Conservation (phyloP, 345 rosid species). For the Eucalyptus rudis region DNA sequence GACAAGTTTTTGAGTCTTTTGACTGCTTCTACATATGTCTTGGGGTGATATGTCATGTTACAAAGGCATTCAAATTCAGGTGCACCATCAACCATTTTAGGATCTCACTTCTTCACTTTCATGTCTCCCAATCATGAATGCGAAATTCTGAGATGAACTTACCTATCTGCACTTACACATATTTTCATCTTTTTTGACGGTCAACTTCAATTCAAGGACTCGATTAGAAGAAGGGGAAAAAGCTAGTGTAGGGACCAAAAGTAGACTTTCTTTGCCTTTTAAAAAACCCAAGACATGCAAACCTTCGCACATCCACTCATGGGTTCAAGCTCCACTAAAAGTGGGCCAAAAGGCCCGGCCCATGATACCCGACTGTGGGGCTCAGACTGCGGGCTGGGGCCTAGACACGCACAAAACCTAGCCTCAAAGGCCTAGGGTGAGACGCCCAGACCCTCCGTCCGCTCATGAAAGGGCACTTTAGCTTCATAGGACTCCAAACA, state of each 20-base stretch:
- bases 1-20: rapidly evolving
- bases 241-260: background rate
- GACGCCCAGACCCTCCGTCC: background rate
- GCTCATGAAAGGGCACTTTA: background rate
- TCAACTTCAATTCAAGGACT: background rate
- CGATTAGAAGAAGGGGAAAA: background rate
- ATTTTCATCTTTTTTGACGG: no score
- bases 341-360: background rate
- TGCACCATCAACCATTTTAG: background rate
- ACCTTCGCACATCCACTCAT: background rate
- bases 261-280: background rate
- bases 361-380: background rate
- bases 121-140: background rate
- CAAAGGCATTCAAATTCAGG: background rate
- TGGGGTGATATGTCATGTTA: background rate
- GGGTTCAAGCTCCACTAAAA: background rate
- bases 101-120: background rate
- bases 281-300: background rate
- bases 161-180: background rate
- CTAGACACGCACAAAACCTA: background rate
- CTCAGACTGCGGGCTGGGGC: background rate
- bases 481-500: background rate
- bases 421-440: background rate
- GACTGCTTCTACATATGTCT: background rate
- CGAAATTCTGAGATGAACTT: background rate